Conservation (phyloP, 495 filamentous ascomycete species). For the Elaphomyces granulatus region DNA sequence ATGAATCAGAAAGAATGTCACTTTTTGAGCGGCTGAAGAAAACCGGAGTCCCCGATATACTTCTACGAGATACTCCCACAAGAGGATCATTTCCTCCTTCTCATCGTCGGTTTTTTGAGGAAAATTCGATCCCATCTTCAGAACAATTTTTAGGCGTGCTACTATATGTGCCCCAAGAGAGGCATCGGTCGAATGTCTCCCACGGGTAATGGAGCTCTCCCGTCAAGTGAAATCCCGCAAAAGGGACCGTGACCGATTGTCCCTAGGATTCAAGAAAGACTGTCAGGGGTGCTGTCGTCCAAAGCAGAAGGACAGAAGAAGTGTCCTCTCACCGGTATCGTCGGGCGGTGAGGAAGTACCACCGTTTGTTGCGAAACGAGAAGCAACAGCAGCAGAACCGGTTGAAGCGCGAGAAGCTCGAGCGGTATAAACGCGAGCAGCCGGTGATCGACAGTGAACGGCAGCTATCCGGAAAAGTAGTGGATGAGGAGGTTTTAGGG, state of each 20-base stretch:
- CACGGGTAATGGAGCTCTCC: no score
- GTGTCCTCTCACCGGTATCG: not conserved
- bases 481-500: slow-evolving; percentile 13
- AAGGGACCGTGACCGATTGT: not conserved
- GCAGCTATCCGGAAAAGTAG: slow-evolving; percentile 17
- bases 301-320: not conserved
- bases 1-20: no score
- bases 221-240: not conserved
- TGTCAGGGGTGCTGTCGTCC: not conserved
- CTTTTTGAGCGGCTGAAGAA: no score
- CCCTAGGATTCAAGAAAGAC: not conserved
- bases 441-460: slow-evolving; percentile 16
- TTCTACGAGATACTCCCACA: no score
- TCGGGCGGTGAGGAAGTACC: not conserved
- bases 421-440: slow-evolving; percentile 17
- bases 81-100: no score
- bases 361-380: slow-evolving; percentile 6
- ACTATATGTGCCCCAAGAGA: no score
- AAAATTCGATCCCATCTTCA: no score
- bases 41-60: no score
- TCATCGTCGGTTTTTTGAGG: no score
- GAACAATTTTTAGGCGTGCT: no score
- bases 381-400: slow-evolving; percentile 12
- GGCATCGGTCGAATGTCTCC: not conserved
- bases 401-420: slow-evolving; percentile 10